Evolutionary conservation across 2,329 filamentous ascomycete genomes (phyloP), one percentile per base, ranked within the genome.

Genomic region (Hymenoscyphus albidus): DNA sequence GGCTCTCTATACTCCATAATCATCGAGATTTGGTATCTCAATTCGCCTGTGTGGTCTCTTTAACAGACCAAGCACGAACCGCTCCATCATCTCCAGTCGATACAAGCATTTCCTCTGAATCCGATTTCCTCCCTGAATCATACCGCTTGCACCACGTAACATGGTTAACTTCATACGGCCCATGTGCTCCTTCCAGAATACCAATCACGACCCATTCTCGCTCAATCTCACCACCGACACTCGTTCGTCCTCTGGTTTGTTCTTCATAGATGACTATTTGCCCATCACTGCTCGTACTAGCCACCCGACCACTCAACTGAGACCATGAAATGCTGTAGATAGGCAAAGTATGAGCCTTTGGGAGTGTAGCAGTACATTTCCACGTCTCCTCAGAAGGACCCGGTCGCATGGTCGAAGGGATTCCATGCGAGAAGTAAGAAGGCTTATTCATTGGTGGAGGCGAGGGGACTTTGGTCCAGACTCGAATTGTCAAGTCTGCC

Each of bases 81-180:
- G 90, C 82, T 0, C 95, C 95, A 77, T 98, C 93, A 75, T 99
- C 95, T 0, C 94, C 95, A 0, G 93, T 97, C 16, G 90, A 95
- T 22, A 98, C 81, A 58, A 99, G 81, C 75, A 97, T 89, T 78
- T 98, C 94, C 72, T 97, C 92, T 31, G 77, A 81, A 1, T 84
- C 82, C n/a, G 64, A 81, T 62, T 77, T 82, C 67, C 78, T 81
- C 1, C 80, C 88, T 59, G 82, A 81, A 75, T 97, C 93, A 64
- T 86, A 90, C 64, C 93, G 83, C 71, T 83, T 85, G 69, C 92
- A 93, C 95, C 95, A 99, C 1, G 86, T 87, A 59, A 95, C 84
- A 77, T 97, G 93, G 73, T 99, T 99, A 68, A 98, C 84, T 78
- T 99, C 95, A 74, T 94, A 97, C 2, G 96, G 91, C 0, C 92